Conservation (phyloP, 2,329 filamentous ascomycete genomes). For the Ascochyta pisi region DNA sequence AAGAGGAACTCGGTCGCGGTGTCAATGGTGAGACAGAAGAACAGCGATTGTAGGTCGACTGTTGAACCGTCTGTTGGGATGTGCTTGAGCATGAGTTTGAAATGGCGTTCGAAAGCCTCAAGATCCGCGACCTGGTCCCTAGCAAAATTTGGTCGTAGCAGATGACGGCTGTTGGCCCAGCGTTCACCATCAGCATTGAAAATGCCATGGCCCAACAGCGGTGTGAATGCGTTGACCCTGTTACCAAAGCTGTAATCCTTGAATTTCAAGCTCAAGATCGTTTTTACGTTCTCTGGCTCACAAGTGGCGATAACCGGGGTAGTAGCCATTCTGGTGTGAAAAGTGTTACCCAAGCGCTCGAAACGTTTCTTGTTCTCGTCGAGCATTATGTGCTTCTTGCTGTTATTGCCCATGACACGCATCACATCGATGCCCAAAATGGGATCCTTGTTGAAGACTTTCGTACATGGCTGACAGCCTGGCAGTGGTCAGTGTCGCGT, state of each 20-base stretch:
- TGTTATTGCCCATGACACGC: slow-evolving; percentile 47
- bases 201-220: slow-evolving; percentile 54
- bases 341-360: slow-evolving; percentile 46
- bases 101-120: slow-evolving; percentile 66
- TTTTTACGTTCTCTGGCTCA: slow-evolving; percentile 59
- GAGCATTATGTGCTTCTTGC: slow-evolving; percentile 38
- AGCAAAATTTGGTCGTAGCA: slow-evolving; percentile 62
- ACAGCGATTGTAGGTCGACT: slow-evolving; percentile 50
- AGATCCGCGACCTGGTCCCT: slow-evolving; percentile 61
- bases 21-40: slow-evolving; percentile 59
- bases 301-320: slow-evolving; percentile 49
- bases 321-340: slow-evolving; percentile 49
- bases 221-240: slow-evolving; percentile 46
- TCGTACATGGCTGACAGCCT: slow-evolving; percentile 55
- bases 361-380: slow-evolving; percentile 33
- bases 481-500: not conserved
- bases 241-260: slow-evolving; percentile 55
- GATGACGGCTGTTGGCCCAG: slow-evolving; percentile 51
- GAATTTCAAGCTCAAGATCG: slow-evolving; percentile 53
- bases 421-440: slow-evolving; percentile 62
- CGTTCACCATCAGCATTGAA: slow-evolving; percentile 56
- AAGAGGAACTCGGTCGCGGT: slow-evolving; percentile 59
- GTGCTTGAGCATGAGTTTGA: slow-evolving; percentile 63
- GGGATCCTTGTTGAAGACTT: slow-evolving; percentile 61
- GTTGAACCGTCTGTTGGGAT: slow-evolving; percentile 62